These are phyloP conservation scores for Kwoniella sp. DNA, from an alignment of 768 basidiomycete genomes.

Conservation along the genomic window DNA sequence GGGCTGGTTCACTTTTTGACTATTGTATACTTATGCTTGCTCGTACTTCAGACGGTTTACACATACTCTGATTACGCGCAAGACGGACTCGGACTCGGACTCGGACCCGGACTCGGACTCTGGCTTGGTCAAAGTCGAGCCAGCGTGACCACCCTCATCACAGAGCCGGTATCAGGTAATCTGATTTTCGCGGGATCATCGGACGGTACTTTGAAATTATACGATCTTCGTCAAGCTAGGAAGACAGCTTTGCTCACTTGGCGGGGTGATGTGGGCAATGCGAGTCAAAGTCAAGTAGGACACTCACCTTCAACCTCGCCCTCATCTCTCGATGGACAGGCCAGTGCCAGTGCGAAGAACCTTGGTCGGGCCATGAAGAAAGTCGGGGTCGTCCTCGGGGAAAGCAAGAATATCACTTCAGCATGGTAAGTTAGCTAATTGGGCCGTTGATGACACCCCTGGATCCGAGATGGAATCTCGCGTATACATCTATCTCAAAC, in stretches of 20 bases:
- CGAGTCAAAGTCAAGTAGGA: too few relatives aligned
- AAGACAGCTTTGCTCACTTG: constrained; percentile 27
- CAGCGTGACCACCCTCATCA: constrained; percentile 29
- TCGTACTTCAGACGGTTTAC: background rate
- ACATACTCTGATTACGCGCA: background rate
- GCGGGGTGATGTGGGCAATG: constrained; percentile 1
- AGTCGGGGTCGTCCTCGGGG: constrained; percentile 42
- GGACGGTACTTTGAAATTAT: constrained; percentile 41
- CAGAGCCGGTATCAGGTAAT: constrained; percentile 47
- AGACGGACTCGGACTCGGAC: background rate
- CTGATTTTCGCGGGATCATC: constrained; percentile 33
- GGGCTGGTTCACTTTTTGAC: too few relatives aligned
- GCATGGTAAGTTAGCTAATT: constrained; percentile 50
- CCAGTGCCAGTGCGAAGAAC: too few relatives aligned
- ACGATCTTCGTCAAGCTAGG: constrained; percentile 35
- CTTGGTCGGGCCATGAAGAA: constrained; percentile 22
- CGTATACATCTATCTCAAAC: too few relatives aligned
- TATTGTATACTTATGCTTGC: too few relatives aligned
- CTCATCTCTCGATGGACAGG: too few relatives aligned
- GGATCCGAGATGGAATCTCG: too few relatives aligned
- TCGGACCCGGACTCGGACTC: background rate
- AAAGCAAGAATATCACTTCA: constrained; percentile 38
- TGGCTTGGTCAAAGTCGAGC: background rate
- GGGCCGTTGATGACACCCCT: too few relatives aligned
- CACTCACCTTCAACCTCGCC: too few relatives aligned